Percentiles rank a stretch among this genome's conserved stretches.
Evolutionary conservation across 2,329 filamentous ascomycete genomes (phyloP).

Genomic region (Colletotrichum tamarilloi): DNA sequence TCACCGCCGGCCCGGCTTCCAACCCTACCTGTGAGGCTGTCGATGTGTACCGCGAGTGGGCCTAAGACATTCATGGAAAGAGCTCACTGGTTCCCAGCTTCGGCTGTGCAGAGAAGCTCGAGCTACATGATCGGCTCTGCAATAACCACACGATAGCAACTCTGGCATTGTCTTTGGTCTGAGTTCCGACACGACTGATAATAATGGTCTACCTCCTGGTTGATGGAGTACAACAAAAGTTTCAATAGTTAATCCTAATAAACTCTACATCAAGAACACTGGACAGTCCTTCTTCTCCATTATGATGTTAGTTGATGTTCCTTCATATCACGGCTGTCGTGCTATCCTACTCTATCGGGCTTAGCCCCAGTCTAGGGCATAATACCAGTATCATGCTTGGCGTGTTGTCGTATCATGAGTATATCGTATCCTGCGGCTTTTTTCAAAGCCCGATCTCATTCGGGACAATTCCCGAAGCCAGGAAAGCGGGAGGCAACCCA

Average conservation of each 20-base stretch:
- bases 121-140: background rate
- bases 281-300: too few relatives aligned
- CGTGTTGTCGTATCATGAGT: too few relatives aligned
- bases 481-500: too few relatives aligned
- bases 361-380: too few relatives aligned
- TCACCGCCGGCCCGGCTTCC: constrained; percentile 19
- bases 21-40: constrained; percentile 32
- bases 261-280: background rate
- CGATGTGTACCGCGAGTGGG: constrained; percentile 15
- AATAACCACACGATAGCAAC: background rate
- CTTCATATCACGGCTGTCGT: too few relatives aligned
- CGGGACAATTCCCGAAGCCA: too few relatives aligned
- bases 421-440: too few relatives aligned
- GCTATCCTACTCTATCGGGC: too few relatives aligned
- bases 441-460: too few relatives aligned
- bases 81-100: background rate
- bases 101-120: background rate
- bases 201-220: background rate
- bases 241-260: constrained; percentile 7
- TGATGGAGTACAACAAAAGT: background rate
- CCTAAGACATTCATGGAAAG: background rate
- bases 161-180: background rate
- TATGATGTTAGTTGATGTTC: too few relatives aligned
- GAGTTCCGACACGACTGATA: background rate
- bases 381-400: too few relatives aligned